These are phyloP conservation scores for Ogataea saltuana DNA, from an alignment of 805 yeast species.

Conservation along the genomic window DNA sequence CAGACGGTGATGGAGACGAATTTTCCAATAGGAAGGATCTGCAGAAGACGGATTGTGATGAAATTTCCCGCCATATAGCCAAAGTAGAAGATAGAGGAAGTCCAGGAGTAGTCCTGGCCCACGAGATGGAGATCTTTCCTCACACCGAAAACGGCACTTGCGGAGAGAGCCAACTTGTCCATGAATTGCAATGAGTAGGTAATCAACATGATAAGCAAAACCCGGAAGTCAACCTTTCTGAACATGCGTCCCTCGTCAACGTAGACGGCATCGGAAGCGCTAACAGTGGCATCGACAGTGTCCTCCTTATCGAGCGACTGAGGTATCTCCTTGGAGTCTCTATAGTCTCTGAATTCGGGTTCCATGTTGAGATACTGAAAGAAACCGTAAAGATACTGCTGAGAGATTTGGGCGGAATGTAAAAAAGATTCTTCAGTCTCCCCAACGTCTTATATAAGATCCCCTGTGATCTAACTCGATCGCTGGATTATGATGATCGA, in stretches of 20 bases:
- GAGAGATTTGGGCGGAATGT: too few relatives aligned
- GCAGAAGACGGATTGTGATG: constrained; percentile 48
- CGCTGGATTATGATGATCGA: too few relatives aligned
- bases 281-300: background rate
- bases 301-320: constrained; percentile 15
- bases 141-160: constrained; percentile 59
- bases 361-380: too few relatives aligned
- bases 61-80: constrained; percentile 63
- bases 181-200: constrained; percentile 50
- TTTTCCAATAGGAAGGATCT: constrained; percentile 58
- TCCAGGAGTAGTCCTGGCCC: constrained; percentile 40
- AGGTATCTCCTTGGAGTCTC: background rate
- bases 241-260: constrained; percentile 23
- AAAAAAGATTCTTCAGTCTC: too few relatives aligned
- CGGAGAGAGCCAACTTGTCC: constrained; percentile 57
- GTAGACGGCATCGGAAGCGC: constrained; percentile 14
- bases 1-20: constrained; percentile 48
- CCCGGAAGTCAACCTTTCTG: constrained; percentile 48
- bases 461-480: too few relatives aligned
- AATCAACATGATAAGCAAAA: constrained; percentile 51
- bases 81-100: constrained; percentile 42
- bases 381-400: too few relatives aligned
- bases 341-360: too few relatives aligned
- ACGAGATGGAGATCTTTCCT: constrained; percentile 49
- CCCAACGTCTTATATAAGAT: background rate